Conservation (phyloP, 169 alveolate species). For the Plasmodium relictum region DNA sequence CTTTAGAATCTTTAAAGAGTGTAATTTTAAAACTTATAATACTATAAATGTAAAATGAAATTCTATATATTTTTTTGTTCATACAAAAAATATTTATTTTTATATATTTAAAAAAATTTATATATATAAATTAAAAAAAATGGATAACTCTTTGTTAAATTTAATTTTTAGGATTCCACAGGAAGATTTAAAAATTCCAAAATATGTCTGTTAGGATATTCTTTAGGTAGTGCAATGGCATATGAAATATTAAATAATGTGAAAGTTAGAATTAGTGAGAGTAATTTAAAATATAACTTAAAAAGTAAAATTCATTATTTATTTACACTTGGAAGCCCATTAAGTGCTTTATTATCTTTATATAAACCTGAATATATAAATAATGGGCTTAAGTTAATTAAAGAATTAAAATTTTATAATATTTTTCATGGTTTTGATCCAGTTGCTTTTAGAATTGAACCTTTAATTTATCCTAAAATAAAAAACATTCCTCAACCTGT, state of each 20-base stretch:
- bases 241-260: constrained; percentile 83
- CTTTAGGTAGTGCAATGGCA: constrained; percentile 89
- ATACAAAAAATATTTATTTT: background rate
- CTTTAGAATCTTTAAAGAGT: constrained; percentile 80
- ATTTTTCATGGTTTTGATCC: constrained; percentile 92
- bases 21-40: constrained; percentile 43
- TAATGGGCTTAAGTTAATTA: constrained; percentile 81
- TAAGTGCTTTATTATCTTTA: constrained; percentile 84
- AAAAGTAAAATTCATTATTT: constrained; percentile 87
- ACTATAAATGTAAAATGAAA: background rate
- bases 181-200: constrained; percentile 85
- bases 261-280: constrained; percentile 69
- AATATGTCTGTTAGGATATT: constrained; percentile 87
- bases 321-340: constrained; percentile 89
- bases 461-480: constrained; percentile 84
- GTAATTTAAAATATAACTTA: constrained; percentile 65
- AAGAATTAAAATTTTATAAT: constrained; percentile 83
- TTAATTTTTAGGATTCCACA: constrained; percentile 80
- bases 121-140: background rate
- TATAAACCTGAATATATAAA: constrained; percentile 86
- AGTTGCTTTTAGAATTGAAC: constrained; percentile 88
- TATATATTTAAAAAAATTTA: background rate
- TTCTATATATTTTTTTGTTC: no score
- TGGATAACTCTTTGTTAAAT: background rate
- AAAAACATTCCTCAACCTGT: constrained; percentile 88